Conservation (phyloP, 371 early-diverging fungal species). For the Blakeslea trispora region DNA sequence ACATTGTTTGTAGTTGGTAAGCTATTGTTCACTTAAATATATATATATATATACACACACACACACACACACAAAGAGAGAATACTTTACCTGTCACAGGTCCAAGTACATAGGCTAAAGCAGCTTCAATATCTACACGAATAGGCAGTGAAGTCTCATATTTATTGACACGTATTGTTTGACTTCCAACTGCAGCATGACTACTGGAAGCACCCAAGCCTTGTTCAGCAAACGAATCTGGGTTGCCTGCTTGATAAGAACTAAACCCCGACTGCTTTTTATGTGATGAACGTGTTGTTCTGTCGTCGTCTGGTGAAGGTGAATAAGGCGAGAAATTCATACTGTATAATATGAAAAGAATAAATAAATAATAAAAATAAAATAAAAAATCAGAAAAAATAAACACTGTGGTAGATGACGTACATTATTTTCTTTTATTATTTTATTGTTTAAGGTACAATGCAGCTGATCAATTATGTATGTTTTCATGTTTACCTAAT, state of each 20-base stretch:
- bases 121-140: constrained; percentile 82
- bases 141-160: constrained; percentile 77
- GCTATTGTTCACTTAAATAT: too few relatives aligned
- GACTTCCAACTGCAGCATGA: constrained; percentile 9
- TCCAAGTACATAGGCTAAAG: constrained; percentile 70
- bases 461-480: too few relatives aligned
- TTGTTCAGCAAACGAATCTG: constrained; percentile 38
- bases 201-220: constrained; percentile 28
- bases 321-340: constrained; percentile 56
- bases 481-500: too few relatives aligned
- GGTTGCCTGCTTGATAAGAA: constrained; percentile 33
- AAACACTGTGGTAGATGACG: too few relatives aligned
- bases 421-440: too few relatives aligned
- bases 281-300: constrained; percentile 23
- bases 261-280: constrained; percentile 21
- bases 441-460: too few relatives aligned
- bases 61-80: too few relatives aligned
- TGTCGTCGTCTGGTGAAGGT: constrained; percentile 57
- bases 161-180: constrained; percentile 69
- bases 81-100: constrained; percentile 70
- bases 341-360: too few relatives aligned
- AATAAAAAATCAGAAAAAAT: too few relatives aligned
- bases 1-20: too few relatives aligned
- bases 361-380: too few relatives aligned
- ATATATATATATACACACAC: too few relatives aligned